Percentiles rank a stretch among this genome's conserved stretches.
These are phyloP conservation scores for Paraphysoderma sedebokerense DNA, from an alignment of 371 early-diverging fungal species.

Conservation along the genomic window DNA sequence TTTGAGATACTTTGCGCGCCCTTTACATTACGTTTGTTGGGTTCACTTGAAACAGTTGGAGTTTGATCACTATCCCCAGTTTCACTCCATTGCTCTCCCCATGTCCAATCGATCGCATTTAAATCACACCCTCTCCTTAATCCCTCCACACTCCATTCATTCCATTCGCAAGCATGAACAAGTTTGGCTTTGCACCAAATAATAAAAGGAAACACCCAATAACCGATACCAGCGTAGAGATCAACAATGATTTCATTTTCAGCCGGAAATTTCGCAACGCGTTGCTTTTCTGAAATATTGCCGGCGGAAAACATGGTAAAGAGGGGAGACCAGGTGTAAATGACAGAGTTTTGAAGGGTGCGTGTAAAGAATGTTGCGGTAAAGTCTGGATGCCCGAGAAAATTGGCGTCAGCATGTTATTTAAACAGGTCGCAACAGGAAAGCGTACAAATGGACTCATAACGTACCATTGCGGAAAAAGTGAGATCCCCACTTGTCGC, in stretches of 20 bases:
- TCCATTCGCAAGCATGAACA: conserved; percentile 25
- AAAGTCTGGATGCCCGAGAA: no score
- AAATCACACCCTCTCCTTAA: conserved; percentile 11
- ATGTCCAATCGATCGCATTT: no score
- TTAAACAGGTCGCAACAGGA: no score
- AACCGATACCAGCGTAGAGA: conserved; percentile 22
- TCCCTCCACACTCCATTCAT: conserved; percentile 21
- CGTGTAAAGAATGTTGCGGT: conserved; percentile 9
- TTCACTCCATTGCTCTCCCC: no score
- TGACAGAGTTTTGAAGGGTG: conserved; percentile 18
- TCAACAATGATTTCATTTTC: conserved; percentile 14
- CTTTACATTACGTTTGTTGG: no score
- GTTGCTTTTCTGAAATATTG: conserved; percentile 20
- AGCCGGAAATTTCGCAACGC: conserved; percentile 14
- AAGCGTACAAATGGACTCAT: no score
- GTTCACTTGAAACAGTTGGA: no score
- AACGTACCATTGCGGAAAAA: no score
- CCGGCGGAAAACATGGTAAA: conserved; percentile 25
- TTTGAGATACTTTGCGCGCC: no score
- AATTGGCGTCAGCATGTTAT: no score
- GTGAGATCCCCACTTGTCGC: no score
- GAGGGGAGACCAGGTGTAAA: conserved; percentile 19
- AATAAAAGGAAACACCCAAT: conserved; percentile 19
- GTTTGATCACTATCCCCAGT: no score
- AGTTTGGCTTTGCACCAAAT: conserved; percentile 13